These are phyloP conservation scores for Punica granatum DNA, from an alignment of 345 rosid species.

Conservation along the genomic window DNA sequence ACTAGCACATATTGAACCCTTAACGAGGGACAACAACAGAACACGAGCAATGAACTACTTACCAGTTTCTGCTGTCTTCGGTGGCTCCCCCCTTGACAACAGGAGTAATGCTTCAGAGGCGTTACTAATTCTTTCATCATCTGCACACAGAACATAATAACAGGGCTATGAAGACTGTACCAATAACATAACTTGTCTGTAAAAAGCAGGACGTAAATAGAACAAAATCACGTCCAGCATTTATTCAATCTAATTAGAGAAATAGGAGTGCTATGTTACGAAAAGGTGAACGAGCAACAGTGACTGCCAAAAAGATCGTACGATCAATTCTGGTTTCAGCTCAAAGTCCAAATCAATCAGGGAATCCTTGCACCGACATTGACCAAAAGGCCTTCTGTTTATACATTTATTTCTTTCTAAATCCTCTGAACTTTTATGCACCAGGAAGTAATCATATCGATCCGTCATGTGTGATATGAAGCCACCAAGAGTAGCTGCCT, in stretches of 20 bases:
- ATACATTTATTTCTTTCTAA: too few species aligned
- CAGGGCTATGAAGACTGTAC: not conserved
- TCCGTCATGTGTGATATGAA: not conserved
- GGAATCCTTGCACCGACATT: too few species aligned
- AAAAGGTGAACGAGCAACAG: too few species aligned
- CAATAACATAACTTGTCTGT: not conserved
- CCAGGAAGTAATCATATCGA: not conserved
- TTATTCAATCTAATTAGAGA: too few species aligned
- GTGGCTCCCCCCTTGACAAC: not conserved
- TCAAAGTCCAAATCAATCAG: too few species aligned
- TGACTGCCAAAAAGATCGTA: too few species aligned
- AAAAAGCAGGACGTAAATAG: not conserved
- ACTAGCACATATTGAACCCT: too few species aligned
- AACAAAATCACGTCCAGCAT: too few species aligned
- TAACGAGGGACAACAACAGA: not conserved
- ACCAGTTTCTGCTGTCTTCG: not conserved
- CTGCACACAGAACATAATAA: not conserved
- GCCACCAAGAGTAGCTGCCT: not conserved
- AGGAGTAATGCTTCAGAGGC: not conserved
- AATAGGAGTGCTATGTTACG: too few species aligned
- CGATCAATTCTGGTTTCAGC: too few species aligned
- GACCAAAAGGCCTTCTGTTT: too few species aligned
- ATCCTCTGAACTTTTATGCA: not conserved
- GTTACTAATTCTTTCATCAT: not conserved
- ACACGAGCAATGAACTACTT: not conserved